phyloP scores from a whole-genome alignment of 441 rosid species.

The Mallotus repandus region DNA sequence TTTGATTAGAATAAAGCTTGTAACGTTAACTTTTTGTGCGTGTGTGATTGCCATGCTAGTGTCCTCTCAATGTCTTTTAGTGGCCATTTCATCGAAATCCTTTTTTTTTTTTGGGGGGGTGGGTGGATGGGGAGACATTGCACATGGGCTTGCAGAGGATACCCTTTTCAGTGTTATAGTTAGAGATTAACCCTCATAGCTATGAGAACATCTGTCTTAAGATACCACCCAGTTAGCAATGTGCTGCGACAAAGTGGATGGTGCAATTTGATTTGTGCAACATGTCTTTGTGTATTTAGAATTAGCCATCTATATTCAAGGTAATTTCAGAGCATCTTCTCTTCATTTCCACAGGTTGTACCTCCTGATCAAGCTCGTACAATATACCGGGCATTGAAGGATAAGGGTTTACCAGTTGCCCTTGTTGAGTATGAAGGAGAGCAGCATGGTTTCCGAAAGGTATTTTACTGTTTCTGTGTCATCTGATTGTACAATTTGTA shows the following conservation, averaged over 20 bases:
- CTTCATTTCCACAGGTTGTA: slow-evolving; percentile 57
- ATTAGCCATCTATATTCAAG: background rate
- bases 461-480: slow-evolving; percentile 22
- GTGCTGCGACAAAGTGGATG: background rate
- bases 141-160: no score
- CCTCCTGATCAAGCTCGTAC: slow-evolving; percentile 81
- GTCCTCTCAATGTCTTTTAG: no score
- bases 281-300: background rate
- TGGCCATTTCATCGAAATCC: no score
- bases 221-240: no score
- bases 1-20: no score
- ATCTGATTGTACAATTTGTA: slow-evolving; percentile 6
- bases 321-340: background rate
- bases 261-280: background rate
- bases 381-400: slow-evolving; percentile 71
- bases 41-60: no score
- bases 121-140: no score
- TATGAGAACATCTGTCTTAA: no score
- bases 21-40: no score
- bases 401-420: slow-evolving; percentile 85
- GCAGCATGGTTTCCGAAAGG: slow-evolving; percentile 93
- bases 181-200: no score
- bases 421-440: slow-evolving; percentile 92
- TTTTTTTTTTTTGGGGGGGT: no score
- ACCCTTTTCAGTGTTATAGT: no score